These are phyloP conservation scores for Tylopilus plumbeoviolaceoides DNA, from an alignment of 768 basidiomycete genomes.

Conservation along the genomic window DNA sequence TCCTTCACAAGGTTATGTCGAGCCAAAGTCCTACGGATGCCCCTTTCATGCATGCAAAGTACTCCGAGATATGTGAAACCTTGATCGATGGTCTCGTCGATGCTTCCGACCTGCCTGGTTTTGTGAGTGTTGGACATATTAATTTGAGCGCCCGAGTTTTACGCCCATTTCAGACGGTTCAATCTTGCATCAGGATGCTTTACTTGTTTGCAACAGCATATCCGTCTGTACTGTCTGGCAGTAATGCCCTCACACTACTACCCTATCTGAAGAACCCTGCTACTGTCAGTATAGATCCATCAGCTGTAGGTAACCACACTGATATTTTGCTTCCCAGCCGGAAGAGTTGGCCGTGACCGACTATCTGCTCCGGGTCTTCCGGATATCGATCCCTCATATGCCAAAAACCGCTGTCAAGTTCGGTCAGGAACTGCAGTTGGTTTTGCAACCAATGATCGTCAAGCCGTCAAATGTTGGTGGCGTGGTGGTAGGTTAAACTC, in stretches of 20 bases:
- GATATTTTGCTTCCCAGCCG: constrained; percentile 37
- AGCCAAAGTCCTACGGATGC: constrained; percentile 62
- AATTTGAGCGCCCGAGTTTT: not conserved
- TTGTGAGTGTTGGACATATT: constrained; percentile 45
- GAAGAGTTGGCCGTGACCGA: constrained; percentile 86
- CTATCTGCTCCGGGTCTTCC: constrained; percentile 85
- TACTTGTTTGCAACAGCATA: constrained; percentile 80
- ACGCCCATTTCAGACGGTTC: constrained; percentile 52
- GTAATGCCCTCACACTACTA: constrained; percentile 79
- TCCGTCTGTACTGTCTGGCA: constrained; percentile 77
- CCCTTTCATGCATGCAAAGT: constrained; percentile 55
- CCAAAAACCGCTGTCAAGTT: constrained; percentile 88
- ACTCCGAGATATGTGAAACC: constrained; percentile 76
- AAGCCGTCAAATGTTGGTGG: constrained; percentile 72
- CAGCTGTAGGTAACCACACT: not conserved
- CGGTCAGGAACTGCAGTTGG: constrained; percentile 75
- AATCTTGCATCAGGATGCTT: constrained; percentile 82
- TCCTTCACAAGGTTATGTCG: constrained; percentile 77
- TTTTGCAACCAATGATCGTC: constrained; percentile 87
- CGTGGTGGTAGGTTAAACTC: constrained; percentile 47
- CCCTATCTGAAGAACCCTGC: constrained; percentile 86
- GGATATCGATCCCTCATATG: constrained; percentile 79
- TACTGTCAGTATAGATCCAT: constrained; percentile 47
- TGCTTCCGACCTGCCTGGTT: constrained; percentile 72
- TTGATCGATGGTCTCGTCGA: constrained; percentile 89